phyloP scores from a whole-genome alignment of 2,329 filamentous ascomycete species.

The Trichoderma aggressivum region DNA sequence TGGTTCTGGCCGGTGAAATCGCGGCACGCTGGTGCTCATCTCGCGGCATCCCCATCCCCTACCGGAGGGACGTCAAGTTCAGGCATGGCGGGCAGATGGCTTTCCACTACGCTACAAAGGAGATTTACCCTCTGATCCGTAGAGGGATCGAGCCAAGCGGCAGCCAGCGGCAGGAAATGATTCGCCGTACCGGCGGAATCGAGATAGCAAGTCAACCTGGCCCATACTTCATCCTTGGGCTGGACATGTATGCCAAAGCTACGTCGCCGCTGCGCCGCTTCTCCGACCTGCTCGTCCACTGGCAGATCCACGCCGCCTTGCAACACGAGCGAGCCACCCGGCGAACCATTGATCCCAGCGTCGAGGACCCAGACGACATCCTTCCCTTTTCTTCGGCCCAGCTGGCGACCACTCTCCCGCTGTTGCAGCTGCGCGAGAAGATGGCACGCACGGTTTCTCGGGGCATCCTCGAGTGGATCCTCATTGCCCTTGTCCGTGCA shows the following conservation, averaged over 20 bases:
- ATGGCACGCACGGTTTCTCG: slow-evolving; percentile 44
- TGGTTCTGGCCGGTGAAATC: slow-evolving; percentile 61
- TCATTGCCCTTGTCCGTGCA: slow-evolving; percentile 58
- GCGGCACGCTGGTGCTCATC: slow-evolving; percentile 59
- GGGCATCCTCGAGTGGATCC: slow-evolving; percentile 52
- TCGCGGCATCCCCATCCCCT: slow-evolving; percentile 58
- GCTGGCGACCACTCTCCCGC: slow-evolving; percentile 46
- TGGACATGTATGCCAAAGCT: slow-evolving; percentile 59
- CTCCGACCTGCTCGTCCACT: slow-evolving; percentile 60
- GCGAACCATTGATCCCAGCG: slow-evolving; percentile 25
- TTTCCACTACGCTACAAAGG: slow-evolving; percentile 36
- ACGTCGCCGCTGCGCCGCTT: slow-evolving; percentile 66
- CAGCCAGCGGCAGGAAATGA: slow-evolving; percentile 30
- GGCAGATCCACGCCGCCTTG: slow-evolving; percentile 62
- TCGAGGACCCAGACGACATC: slow-evolving; percentile 34
- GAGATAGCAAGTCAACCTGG: slow-evolving; percentile 51
- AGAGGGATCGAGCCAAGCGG: slow-evolving; percentile 33
- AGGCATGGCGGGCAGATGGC: slow-evolving; percentile 35
- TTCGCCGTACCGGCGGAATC: slow-evolving; percentile 43
- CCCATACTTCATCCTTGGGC: slow-evolving; percentile 55
- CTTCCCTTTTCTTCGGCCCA: slow-evolving; percentile 45
- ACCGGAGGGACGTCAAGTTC: slow-evolving; percentile 48
- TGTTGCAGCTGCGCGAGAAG: slow-evolving; percentile 52
- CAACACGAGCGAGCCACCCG: slow-evolving; percentile 40
- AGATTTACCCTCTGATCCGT: slow-evolving; percentile 35